Conservation (phyloP, 208 protist genomes). For the Endotrypanum monterogeii region DNA sequence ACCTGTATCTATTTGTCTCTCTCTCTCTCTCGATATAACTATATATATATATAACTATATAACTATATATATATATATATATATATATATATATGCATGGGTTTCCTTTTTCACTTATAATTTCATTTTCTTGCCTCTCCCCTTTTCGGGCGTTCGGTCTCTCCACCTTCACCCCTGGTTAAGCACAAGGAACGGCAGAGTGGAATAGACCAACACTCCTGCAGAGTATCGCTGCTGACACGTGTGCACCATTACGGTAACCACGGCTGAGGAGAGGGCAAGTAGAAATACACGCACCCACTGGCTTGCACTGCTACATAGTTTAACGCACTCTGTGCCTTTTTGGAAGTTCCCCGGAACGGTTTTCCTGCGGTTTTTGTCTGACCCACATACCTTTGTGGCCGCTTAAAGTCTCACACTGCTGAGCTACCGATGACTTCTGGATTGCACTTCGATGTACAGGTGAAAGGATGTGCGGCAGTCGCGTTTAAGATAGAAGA, state of each 20-base stretch:
- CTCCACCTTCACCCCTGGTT: too few species aligned
- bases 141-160: background rate
- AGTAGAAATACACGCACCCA: too few species aligned
- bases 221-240: background rate
- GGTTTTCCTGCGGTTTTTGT: background rate
- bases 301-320: too few species aligned
- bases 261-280: too few species aligned
- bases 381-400: background rate
- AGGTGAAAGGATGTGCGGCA: conserved; percentile 16
- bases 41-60: background rate
- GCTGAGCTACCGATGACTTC: conserved; percentile 13
- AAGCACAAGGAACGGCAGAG: background rate
- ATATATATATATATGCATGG: too few species aligned
- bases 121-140: background rate
- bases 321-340: too few species aligned
- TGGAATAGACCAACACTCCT: background rate
- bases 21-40: background rate
- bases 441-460: conserved; percentile 11
- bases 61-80: background rate
- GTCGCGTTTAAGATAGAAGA: conserved; percentile 12
- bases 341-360: too few species aligned
- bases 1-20: background rate
- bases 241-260: background rate
- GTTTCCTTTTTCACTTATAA: background rate
- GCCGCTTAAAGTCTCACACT: background rate